Conservation (phyloP, 2,329 filamentous ascomycete species). For the Diaporthe destruens region DNA sequence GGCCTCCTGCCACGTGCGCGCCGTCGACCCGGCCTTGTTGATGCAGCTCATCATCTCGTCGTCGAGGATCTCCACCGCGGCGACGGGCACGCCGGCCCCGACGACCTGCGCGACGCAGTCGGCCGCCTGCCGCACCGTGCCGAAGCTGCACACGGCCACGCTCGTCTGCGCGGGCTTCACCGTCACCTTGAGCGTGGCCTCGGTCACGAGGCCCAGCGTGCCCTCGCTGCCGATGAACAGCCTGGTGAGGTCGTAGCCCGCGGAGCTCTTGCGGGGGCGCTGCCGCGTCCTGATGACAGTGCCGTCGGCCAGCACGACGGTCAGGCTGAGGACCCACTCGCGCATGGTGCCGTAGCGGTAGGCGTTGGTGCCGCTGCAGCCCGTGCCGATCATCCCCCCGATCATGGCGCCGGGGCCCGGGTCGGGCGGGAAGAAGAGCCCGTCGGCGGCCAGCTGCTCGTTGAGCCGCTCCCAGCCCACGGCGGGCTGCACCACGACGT, state of each 20-base stretch:
- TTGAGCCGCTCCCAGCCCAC: slow-evolving; percentile 86
- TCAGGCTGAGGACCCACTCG: slow-evolving; percentile 86
- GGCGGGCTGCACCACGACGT: slow-evolving; percentile 80
- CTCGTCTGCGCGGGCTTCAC: slow-evolving; percentile 83
- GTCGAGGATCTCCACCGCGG: slow-evolving; percentile 93
- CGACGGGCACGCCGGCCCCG: slow-evolving; percentile 82
- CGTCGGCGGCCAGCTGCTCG: slow-evolving; percentile 74
- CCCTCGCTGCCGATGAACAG: slow-evolving; percentile 93
- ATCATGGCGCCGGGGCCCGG: slow-evolving; percentile 88
- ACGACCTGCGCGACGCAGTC: slow-evolving; percentile 86
- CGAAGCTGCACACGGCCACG: slow-evolving; percentile 78
- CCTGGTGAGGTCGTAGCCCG: slow-evolving; percentile 91
- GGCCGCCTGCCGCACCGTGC: slow-evolving; percentile 76
- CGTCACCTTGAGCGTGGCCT: slow-evolving; percentile 89
- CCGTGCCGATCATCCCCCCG: slow-evolving; percentile 81
- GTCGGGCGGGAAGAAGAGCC: slow-evolving; percentile 87
- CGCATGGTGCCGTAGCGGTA: slow-evolving; percentile 90
- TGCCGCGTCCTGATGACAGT: slow-evolving; percentile 83
- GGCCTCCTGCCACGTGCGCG: slow-evolving; percentile 75
- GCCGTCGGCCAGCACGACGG: slow-evolving; percentile 85
- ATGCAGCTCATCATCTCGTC: slow-evolving; percentile 87
- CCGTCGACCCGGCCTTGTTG: slow-evolving; percentile 75
- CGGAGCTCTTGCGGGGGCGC: slow-evolving; percentile 76
- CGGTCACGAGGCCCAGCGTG: slow-evolving; percentile 90
- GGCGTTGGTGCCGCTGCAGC: slow-evolving; percentile 79